Conservation (phyloP, 441 rosid species). For the Gossypium armourianum region DNA sequence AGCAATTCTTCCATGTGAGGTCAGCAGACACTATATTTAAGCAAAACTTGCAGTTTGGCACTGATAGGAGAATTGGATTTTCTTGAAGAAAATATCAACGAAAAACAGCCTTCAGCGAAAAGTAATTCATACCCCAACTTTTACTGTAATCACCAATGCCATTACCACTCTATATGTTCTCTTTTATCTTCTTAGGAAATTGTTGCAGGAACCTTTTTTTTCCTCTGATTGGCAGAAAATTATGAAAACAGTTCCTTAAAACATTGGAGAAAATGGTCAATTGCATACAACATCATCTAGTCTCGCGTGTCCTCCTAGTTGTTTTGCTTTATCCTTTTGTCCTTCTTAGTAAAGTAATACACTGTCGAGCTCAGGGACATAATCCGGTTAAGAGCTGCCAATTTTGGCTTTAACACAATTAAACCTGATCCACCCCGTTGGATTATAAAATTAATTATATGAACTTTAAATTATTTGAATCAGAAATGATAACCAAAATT, state of each 20-base stretch:
- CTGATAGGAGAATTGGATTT: not conserved
- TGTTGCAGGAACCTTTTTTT: not conserved
- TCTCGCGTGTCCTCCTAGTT: not conserved
- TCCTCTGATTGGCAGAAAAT: not conserved
- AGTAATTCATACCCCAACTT: conserved; percentile 10
- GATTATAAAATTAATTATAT: too few relatives aligned
- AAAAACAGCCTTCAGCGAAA: conserved; percentile 9
- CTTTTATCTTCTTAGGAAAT: not conserved
- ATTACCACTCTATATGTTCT: not conserved
- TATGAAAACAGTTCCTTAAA: not conserved
- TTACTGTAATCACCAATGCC: not conserved
- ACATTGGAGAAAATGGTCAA: not conserved
- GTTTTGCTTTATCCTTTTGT: too few relatives aligned
- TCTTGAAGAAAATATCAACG: not conserved
- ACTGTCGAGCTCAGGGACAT: not conserved
- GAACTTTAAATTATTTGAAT: too few relatives aligned
- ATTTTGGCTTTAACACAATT: too few relatives aligned
- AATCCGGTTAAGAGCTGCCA: too few relatives aligned
- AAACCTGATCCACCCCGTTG: too few relatives aligned
- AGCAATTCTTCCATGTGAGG: not conserved
- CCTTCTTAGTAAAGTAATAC: not conserved
- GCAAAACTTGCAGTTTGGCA: not conserved
- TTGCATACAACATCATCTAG: not conserved
- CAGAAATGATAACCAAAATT: too few relatives aligned
- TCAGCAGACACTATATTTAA: not conserved